Evolutionary conservation across 2,329 filamentous ascomycete species (phyloP).

Genomic region (Ambrosiella cleistominuta): DNA sequence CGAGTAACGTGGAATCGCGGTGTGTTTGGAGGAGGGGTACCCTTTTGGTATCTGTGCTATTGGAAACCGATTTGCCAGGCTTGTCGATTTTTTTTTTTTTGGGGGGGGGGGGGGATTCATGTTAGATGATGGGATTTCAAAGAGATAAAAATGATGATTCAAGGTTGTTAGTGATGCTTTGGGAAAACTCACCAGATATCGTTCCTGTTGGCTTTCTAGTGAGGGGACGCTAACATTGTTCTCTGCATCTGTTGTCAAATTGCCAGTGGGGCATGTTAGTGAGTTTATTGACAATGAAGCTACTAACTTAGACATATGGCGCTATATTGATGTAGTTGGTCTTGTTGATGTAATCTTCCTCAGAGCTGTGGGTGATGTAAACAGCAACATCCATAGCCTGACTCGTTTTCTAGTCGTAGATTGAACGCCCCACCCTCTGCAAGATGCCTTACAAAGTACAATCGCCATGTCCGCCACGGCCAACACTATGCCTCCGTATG

Average conservation of each 20-base stretch:
- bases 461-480: background rate
- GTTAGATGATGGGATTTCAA: too few species aligned
- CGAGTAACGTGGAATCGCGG: background rate
- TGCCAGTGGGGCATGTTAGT: background rate
- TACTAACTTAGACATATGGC: too few species aligned
- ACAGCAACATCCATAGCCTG: background rate
- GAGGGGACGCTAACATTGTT: background rate
- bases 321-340: too few species aligned
- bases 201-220: background rate
- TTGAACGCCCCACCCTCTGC: background rate
- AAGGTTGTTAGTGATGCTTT: too few species aligned
- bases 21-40: background rate
- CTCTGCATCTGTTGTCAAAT: background rate
- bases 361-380: background rate
- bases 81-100: background rate
- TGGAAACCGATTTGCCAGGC: background rate
- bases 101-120: too few species aligned
- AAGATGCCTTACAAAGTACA: background rate
- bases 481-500: background rate
- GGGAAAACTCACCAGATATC: background rate
- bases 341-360: too few species aligned
- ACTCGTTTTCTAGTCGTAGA: background rate
- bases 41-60: background rate
- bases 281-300: background rate
- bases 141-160: too few species aligned